Base-by-base conservation (phyloP, 495 filamentous ascomycete species). In the Bombardia bombarda region DNA sequence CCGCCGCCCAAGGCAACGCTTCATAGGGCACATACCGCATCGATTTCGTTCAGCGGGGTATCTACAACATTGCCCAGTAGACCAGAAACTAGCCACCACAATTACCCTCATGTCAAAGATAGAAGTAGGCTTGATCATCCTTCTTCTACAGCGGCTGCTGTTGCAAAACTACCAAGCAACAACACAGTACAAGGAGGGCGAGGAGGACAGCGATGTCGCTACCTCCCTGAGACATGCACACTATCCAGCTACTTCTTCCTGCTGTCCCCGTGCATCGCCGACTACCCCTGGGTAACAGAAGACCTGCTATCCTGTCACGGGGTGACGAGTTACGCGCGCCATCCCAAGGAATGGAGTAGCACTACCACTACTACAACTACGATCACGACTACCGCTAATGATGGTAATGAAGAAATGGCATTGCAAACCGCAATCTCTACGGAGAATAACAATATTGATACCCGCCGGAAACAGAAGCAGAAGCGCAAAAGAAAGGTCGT, bases 231-330 rank as follows among this genome's bases (percentile, higher is more conserved):
- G 9, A 7, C 18, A 1, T 74, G 70, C 41, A 44, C 46, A 2
- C 44, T 74, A 7, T 33, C 42, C 4, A 54, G 50, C 17, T 69
- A 54, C 41, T 60, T 66, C 2, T 56, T 77, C 42, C 44, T 75
- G 5, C 55, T 77, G 2, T 50, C 66, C 0, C 73, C 71, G 0
- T 74, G 64, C 41, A 65, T 75, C 13, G 46, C 71, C 5, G 41
- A 48, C 8, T 61, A 55, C 16, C 56, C 62, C 13, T 68, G 53
- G 53, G 42, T 75, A 2, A 66, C 60, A 0, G 67, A 73, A 5
- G 62, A 70, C 39, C 44, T 75, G 4, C 58, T 77, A 3, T 33
- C 41, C 3, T 50, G 45, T 0, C 73, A 77, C 41, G 70, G 66
- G 10, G 47, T 63, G 8, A 22, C 47, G 8, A 46, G 55, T 4